Base-by-base conservation (phyloP, 441 rosid genomes). In the Adansonia gregorii region DNA sequence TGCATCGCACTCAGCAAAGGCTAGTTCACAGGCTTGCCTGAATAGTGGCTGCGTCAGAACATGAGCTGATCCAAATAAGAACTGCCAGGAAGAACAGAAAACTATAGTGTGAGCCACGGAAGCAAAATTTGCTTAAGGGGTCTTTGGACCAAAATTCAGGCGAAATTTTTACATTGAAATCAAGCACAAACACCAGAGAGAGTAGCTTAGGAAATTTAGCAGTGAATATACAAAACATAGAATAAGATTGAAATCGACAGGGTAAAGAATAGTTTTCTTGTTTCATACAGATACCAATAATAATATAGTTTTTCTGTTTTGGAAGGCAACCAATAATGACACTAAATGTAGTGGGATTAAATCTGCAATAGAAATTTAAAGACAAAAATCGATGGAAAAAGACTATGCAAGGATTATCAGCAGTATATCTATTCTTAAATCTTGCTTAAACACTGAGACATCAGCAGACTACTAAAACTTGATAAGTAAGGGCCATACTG, bases 21-120 rank as follows among this genome's bases (percentile, higher is more conserved):
- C 90, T 76, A 77, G 81, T 54, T 90, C 97, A 79, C 98, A 91
- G 73, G 89, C 85, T 84, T 84, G 91, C 78, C 79, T 79, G 82
- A 95, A 95, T 48, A 79, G 77, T 0, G 95, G 97, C 71, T 77
- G 94, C 67, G 80, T 90, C 89, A 87, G 81, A 79, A 95, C 90
- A 56, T 92, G 90, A 59, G 89, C 95, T 45, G 95, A 90, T 45
- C 90, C 94, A 85, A 80, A 94, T 82, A 95, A 85, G 87, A 88
- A 94, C 98, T 95, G 91, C 87, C 81, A 76, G 77, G 54, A 78
- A 78, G 75, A 68, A 73, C 3, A 60, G 51, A 22, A 72, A 31
- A 71, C 31, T 66, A 55, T 69, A 15, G 14, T 14, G 12, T 45
- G 9, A 61, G 76, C 31, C 27, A 49, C 17, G 60, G 27, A 35